phyloP scores from a whole-genome alignment of 1,284 basidiomycete genomes.

The Agroathelia rolfsii region DNA sequence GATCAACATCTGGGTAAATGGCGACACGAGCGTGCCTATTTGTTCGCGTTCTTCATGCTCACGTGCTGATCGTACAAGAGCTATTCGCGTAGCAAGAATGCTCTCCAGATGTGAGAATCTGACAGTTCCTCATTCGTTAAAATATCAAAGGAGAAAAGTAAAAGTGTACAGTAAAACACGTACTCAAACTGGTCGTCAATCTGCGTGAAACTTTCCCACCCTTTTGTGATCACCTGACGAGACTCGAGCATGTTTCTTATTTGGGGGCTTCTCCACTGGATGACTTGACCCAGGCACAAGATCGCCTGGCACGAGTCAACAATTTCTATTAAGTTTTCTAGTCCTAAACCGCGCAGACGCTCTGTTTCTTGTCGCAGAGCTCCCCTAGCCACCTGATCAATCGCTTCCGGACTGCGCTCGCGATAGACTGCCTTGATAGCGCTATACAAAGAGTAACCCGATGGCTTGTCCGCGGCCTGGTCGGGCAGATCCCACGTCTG shows the following conservation, averaged over 20 bases:
- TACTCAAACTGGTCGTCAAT: conserved; percentile 59
- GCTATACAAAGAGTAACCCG: conserved; percentile 62
- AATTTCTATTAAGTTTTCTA: conserved; percentile 72
- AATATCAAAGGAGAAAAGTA: conserved; percentile 2
- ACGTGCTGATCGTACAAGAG: conserved; percentile 64
- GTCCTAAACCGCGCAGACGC: conserved; percentile 54
- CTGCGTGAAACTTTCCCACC: conserved; percentile 34
- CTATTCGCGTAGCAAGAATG: conserved; percentile 75
- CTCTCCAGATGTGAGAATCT: conserved; percentile 75
- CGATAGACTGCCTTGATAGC: conserved; percentile 73
- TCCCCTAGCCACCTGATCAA: conserved; percentile 38
- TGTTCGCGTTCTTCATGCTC: conserved; percentile 58
- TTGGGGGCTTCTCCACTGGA: conserved; percentile 37
- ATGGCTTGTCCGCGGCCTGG: conserved; percentile 27
- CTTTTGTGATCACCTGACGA: conserved; percentile 23
- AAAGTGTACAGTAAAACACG: conserved; percentile 20
- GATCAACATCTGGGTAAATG: conserved; percentile 41
- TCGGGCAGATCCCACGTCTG: conserved; percentile 89
- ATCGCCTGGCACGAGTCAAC: conserved; percentile 56
- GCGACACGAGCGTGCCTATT: conserved; percentile 60
- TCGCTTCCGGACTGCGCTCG: conserved; percentile 45
- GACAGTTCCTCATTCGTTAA: too few relatives aligned
- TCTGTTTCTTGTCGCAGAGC: conserved; percentile 53
- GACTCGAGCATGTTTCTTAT: conserved; percentile 28
- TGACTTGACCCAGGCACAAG: conserved; percentile 71